A percentile compares a stretch with the other conserved stretches of the same genome.
Conservation (phyloP, 805 yeast species). For the Alloascoidea hylecoeti region DNA sequence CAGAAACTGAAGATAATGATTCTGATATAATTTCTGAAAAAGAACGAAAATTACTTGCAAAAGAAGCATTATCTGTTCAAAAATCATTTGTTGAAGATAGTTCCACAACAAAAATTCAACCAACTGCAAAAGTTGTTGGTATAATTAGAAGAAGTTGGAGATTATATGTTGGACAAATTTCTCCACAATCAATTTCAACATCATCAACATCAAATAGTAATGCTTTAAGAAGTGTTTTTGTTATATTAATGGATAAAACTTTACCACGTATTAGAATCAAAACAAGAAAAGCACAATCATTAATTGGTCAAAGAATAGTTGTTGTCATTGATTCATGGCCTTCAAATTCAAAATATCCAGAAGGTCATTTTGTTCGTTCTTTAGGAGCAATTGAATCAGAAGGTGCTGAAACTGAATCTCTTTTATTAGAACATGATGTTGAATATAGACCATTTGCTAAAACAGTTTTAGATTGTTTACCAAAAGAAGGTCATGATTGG, state of each 20-base stretch:
- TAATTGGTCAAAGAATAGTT: conserved; percentile 83
- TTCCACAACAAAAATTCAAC: conserved; percentile 44
- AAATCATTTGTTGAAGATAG: conserved; percentile 19
- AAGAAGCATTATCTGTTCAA: conserved; percentile 52
- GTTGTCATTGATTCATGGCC: conserved; percentile 94
- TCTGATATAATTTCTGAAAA: conserved; percentile 44
- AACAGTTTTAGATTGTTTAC: conserved; percentile 83
- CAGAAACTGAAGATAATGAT: conserved; percentile 28
- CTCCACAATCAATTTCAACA: conserved; percentile 48
- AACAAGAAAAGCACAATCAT: conserved; percentile 73
- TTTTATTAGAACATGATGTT: conserved; percentile 87
- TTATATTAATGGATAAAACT: conserved; percentile 76
- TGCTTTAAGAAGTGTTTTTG: conserved; percentile 68
- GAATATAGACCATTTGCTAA: conserved; percentile 94
- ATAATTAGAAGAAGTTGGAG: conserved; percentile 89
- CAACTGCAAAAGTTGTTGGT: conserved; percentile 91
- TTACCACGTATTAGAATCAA: conserved; percentile 78
- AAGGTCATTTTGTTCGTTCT: conserved; percentile 86
- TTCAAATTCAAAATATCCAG: conserved; percentile 66
- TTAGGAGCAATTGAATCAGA: conserved; percentile 86
- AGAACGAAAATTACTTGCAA: conserved; percentile 60
- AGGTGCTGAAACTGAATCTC: conserved; percentile 93
- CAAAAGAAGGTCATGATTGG: conserved; percentile 91
- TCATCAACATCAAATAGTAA: conserved; percentile 30
- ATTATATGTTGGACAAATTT: conserved; percentile 86